Evolutionary conservation across 1,284 basidiomycete genomes (phyloP).

Genomic region (Fomitopsis betulina): DNA sequence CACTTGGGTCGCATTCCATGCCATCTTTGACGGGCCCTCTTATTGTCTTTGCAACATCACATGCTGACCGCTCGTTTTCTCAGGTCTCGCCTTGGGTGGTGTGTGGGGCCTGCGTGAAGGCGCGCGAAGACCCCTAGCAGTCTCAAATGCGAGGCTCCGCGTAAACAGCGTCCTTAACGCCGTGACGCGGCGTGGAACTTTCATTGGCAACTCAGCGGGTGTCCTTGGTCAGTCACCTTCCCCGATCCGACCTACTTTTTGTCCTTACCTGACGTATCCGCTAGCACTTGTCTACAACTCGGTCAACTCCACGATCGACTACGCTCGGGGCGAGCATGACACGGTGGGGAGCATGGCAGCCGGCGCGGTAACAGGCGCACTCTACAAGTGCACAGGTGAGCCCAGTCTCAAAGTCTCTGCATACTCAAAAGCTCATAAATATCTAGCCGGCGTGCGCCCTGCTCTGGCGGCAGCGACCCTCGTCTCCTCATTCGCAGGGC

Average conservation of each 20-base stretch:
- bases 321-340: conserved; percentile 88
- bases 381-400: conserved; percentile 94
- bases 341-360: conserved; percentile 88
- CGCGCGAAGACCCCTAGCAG: conserved; percentile 79
- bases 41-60: conserved; percentile 72
- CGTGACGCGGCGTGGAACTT: conserved; percentile 93
- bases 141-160: conserved; percentile 81
- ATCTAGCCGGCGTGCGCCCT: conserved; percentile 84
- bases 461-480: conserved; percentile 85
- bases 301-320: conserved; percentile 92
- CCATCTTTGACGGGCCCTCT: conserved; percentile 62
- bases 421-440: conserved; percentile 28
- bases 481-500: conserved; percentile 83
- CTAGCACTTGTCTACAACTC: conserved; percentile 92
- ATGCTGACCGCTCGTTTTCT: conserved; percentile 56
- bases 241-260: conserved; percentile 29
- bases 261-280: conserved; percentile 18
- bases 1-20: conserved; percentile 42
- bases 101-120: conserved; percentile 97
- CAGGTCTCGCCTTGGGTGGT: conserved; percentile 92
- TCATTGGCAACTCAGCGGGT: conserved; percentile 98
- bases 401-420: conserved; percentile 17
- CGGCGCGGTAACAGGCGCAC: conserved; percentile 85
- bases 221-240: conserved; percentile 73
- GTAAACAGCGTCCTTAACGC: conserved; percentile 97